Evolutionary conservation across 169 alveolate species (phyloP).

Genomic region (Plasmodium gallinaceum): DNA sequence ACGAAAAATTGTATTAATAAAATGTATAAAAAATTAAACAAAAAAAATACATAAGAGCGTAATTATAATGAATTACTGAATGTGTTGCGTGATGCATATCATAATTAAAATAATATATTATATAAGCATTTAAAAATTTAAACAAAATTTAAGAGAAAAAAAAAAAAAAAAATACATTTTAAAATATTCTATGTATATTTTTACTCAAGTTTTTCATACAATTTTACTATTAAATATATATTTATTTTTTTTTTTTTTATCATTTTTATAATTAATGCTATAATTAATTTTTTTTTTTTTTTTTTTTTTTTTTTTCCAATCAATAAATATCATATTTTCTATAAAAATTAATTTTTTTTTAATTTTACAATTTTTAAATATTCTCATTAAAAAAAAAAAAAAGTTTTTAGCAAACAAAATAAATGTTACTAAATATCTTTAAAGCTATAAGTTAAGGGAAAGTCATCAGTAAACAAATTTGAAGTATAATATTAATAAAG

Average conservation of each 20-base stretch:
- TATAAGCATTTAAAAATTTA: background rate
- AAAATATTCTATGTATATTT: background rate
- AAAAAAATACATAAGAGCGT: background rate
- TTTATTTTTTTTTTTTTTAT: background rate
- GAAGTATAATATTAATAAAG: constrained; percentile 10
- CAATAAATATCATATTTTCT: background rate
- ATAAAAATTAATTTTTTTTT: constrained; percentile 23
- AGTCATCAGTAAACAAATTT: constrained; percentile 21
- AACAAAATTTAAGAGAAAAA: too few relatives aligned
- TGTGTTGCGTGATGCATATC: constrained; percentile 22
- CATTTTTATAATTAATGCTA: background rate
- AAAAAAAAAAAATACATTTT: background rate
- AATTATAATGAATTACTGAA: constrained; percentile 9
- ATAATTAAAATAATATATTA: background rate
- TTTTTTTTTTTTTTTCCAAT: background rate
- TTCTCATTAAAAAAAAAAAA: constrained; percentile 25
- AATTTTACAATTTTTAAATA: background rate
- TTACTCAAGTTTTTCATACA: background rate
- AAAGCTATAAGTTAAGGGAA: constrained; percentile 26
- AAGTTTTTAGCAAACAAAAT: constrained; percentile 2
- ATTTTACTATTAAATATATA: background rate
- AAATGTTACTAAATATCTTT: constrained; percentile 39
- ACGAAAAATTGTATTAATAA: background rate
- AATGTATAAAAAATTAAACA: background rate
- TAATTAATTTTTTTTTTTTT: constrained; percentile 7